phyloP scores from a whole-genome alignment of 257 asterid species.

The Anisodus tanguticus region DNA sequence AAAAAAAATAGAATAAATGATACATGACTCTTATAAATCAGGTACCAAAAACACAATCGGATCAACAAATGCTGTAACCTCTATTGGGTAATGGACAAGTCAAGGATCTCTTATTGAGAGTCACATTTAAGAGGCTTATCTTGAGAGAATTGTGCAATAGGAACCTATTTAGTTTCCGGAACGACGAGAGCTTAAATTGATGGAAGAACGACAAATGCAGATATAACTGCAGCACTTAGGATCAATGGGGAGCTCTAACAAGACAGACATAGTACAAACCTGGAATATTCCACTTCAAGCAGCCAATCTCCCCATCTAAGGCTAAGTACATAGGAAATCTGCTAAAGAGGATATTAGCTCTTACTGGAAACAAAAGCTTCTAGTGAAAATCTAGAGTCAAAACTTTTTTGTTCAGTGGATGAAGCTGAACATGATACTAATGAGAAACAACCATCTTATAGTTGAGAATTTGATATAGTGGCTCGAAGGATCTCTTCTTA shows the following conservation, averaged over 20 bases:
- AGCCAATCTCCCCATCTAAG: background rate
- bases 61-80: background rate
- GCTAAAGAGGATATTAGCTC: background rate
- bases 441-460: background rate
- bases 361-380: background rate
- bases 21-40: background rate
- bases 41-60: background rate
- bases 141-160: background rate
- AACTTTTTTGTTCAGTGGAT: background rate
- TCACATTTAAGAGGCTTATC: background rate
- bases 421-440: background rate
- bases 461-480: background rate
- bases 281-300: background rate
- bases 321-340: background rate
- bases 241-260: background rate
- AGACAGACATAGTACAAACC: background rate
- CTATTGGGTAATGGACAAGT: background rate
- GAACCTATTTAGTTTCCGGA: background rate
- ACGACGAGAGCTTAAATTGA: background rate
- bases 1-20: background rate
- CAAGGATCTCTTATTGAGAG: constrained; percentile 10
- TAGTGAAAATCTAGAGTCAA: background rate
- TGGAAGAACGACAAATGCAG: background rate
- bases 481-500: background rate
- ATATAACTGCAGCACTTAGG: background rate